Evolutionary conservation across 345 rosid genomes (phyloP).

Genomic region (Microcos paniculata): DNA sequence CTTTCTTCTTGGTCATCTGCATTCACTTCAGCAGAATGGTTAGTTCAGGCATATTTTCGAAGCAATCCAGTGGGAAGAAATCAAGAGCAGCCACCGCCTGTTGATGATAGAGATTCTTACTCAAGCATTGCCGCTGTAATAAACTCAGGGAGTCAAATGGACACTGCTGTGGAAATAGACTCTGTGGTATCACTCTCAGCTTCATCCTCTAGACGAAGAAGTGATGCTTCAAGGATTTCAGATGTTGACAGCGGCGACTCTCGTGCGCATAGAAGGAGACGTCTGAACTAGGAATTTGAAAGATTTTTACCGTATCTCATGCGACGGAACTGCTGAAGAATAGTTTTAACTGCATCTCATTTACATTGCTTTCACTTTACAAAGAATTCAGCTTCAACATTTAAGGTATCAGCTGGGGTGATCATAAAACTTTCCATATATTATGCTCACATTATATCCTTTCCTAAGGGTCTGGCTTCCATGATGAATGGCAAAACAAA

Average conservation of each 20-base stretch:
- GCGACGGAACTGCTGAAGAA: background rate
- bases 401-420: background rate
- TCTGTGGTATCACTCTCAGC: constrained; percentile 62
- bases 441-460: constrained; percentile 5
- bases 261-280: constrained; percentile 60
- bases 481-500: constrained; percentile 7
- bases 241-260: constrained; percentile 67
- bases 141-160: constrained; percentile 64
- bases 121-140: constrained; percentile 65
- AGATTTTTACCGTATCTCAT: background rate
- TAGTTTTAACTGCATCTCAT: constrained; percentile 9
- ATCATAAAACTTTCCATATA: background rate
- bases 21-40: constrained; percentile 52
- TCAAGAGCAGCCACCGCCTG: constrained; percentile 68
- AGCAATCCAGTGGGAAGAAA: constrained; percentile 55
- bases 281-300: constrained; percentile 35
- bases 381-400: background rate
- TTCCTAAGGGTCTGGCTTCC: background rate
- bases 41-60: constrained; percentile 55
- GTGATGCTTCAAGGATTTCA: constrained; percentile 51
- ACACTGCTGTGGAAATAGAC: constrained; percentile 68
- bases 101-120: constrained; percentile 78
- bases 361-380: constrained; percentile 7
- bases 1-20: constrained; percentile 48
- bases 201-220: constrained; percentile 64